Conservation (phyloP, 495 filamentous ascomycete species). For the Chlorociboria aeruginascens region DNA sequence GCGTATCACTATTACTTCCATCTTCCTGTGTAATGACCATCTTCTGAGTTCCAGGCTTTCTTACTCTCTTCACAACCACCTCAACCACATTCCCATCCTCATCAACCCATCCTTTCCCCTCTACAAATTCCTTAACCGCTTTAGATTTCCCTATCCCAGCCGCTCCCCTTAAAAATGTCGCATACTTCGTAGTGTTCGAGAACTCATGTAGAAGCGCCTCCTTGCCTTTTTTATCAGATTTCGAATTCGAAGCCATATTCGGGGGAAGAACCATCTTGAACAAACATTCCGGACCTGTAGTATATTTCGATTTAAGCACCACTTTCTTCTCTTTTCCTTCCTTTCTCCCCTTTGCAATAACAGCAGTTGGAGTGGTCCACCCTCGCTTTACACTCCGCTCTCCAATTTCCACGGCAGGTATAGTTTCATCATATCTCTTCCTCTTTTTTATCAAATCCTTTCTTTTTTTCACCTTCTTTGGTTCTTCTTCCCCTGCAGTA, state of each 20-base stretch:
- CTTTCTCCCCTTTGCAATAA: constrained; percentile 16
- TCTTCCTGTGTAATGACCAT: too few relatives aligned
- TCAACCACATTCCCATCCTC: constrained; percentile 66
- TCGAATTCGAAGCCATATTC: constrained; percentile 30
- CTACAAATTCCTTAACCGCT: constrained; percentile 41
- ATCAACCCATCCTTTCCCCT: constrained; percentile 86
- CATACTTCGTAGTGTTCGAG: constrained; percentile 61
- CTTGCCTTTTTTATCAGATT: constrained; percentile 40
- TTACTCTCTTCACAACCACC: constrained; percentile 21
- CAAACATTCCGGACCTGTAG: constrained; percentile 64
- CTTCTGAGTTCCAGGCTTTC: constrained; percentile 2
- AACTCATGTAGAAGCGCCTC: constrained; percentile 68
- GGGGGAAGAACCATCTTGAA: constrained; percentile 69
- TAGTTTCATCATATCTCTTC: constrained; percentile 47
- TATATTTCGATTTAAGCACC: constrained; percentile 60
- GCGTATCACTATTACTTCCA: too few relatives aligned
- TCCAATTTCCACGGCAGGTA: constrained; percentile 62
- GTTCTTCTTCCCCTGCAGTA: constrained; percentile 27
- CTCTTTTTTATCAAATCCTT: constrained; percentile 41
- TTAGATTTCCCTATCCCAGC: constrained; percentile 20
- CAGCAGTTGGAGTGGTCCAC: constrained; percentile 48
- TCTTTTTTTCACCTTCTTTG: constrained; percentile 28
- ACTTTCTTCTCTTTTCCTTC: constrained; percentile 43
- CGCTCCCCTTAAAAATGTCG: constrained; percentile 56
- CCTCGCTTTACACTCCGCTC: constrained; percentile 76